Evolutionary conservation across 805 yeast species (phyloP).

Genomic region (Komagataella ulmi): DNA sequence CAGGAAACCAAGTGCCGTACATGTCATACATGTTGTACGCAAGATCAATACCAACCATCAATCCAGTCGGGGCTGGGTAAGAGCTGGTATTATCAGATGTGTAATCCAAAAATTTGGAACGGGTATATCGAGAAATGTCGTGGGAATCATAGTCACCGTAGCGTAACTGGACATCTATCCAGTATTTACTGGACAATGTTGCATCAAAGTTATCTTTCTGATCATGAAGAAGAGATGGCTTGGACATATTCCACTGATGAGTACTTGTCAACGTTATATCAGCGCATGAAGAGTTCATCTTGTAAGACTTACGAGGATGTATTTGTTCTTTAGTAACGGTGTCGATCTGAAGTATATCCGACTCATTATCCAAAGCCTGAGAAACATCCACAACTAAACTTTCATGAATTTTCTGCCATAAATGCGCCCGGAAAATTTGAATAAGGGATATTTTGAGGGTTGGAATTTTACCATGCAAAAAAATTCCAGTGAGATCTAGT

Average conservation of each 20-base stretch:
- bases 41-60: constrained; percentile 79
- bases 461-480: constrained; percentile 95
- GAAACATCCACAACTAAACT: constrained; percentile 87
- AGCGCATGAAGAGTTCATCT: constrained; percentile 93
- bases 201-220: constrained; percentile 50
- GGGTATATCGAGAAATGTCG: constrained; percentile 84
- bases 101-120: constrained; percentile 88
- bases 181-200: constrained; percentile 54
- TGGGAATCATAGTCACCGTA: constrained; percentile 98
- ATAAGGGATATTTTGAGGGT: constrained; percentile 89
- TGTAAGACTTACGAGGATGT: constrained; percentile 94
- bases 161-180: constrained; percentile 91
- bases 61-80: constrained; percentile 90
- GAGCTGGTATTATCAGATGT: constrained; percentile 75
- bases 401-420: constrained; percentile 98
- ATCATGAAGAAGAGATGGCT: constrained; percentile 71
- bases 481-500: constrained; percentile 90
- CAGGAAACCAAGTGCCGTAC: constrained; percentile 97
- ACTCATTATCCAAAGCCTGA: constrained; percentile 80
- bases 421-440: constrained; percentile 93
- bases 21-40: constrained; percentile 95
- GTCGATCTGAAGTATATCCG: constrained; percentile 73
- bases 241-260: constrained; percentile 69
- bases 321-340: constrained; percentile 82
- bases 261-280: constrained; percentile 71